Evolutionary conservation across 352 stramenopile species (phyloP).

Genomic region (Pythium aquatile): DNA sequence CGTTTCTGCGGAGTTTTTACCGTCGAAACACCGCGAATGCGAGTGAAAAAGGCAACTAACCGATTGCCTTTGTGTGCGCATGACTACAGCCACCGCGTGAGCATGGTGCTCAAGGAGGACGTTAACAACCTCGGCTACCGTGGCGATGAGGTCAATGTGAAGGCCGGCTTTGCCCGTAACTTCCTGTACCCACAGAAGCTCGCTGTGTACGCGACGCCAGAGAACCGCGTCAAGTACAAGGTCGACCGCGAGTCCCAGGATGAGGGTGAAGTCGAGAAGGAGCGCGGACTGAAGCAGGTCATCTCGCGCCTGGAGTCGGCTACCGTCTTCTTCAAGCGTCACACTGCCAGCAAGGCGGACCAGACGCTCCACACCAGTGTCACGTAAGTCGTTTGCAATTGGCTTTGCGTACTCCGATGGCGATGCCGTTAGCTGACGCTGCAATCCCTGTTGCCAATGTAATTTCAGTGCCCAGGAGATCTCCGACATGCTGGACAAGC

Average conservation of each 20-base stretch:
- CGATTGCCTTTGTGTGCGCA: background rate
- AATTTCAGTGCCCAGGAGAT: constrained; percentile 71
- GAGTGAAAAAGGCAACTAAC: background rate
- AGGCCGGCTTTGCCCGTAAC: constrained; percentile 94
- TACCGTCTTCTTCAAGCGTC: constrained; percentile 78
- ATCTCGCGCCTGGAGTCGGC: constrained; percentile 56
- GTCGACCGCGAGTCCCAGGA: constrained; percentile 60
- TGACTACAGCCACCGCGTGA: constrained; percentile 62
- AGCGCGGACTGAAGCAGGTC: constrained; percentile 63
- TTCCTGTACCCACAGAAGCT: constrained; percentile 93
- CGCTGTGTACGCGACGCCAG: constrained; percentile 91
- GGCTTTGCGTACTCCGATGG: background rate
- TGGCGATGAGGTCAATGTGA: constrained; percentile 91
- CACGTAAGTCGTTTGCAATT: constrained; percentile 35
- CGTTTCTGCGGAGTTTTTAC: background rate
- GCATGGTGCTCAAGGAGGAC: constrained; percentile 87
- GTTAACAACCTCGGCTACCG: constrained; percentile 82
- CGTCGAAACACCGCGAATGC: background rate
- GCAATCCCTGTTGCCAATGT: background rate
- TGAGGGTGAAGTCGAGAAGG: constrained; percentile 49
- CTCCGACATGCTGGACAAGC: constrained; percentile 83
- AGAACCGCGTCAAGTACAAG: constrained; percentile 88
- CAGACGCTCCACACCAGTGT: constrained; percentile 66
- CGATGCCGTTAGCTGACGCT: background rate
- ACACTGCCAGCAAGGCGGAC: constrained; percentile 62